These are phyloP conservation scores for Sequoia sempervirens DNA, from an alignment of 75 land plant genomes.

Conservation along the genomic window DNA sequence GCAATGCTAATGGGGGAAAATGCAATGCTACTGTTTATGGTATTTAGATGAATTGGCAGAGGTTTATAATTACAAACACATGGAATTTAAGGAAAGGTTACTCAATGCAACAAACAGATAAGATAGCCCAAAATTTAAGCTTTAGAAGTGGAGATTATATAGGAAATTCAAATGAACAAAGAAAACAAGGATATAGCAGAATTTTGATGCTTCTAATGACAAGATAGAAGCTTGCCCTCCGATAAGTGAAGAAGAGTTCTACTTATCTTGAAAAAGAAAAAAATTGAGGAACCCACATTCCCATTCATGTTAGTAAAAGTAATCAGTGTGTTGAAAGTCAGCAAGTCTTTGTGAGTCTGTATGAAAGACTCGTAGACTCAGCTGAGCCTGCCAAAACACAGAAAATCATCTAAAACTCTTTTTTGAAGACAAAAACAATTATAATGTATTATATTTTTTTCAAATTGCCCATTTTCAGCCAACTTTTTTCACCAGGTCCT, in stretches of 20 bases:
- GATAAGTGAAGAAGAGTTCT: neutral
- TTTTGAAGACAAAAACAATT: too few species aligned
- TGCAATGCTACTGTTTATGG: neutral
- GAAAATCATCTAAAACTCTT: too few species aligned
- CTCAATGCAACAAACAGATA: neutral
- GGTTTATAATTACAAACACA: neutral
- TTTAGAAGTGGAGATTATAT: neutral
- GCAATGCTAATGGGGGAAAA: too few species aligned
- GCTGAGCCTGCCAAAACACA: too few species aligned
- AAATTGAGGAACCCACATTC: neutral
- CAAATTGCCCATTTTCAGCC: too few species aligned
- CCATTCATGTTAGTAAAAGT: neutral
- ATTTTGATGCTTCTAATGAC: neutral
- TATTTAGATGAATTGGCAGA: neutral
- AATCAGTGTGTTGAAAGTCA: neutral
- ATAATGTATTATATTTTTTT: too few species aligned
- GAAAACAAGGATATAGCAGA: neutral
- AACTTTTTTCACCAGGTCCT: too few species aligned
- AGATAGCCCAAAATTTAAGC: neutral
- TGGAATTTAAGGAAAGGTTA: neutral
- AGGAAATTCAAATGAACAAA: neutral
- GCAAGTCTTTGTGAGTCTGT: too few species aligned
- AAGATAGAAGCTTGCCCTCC: neutral
- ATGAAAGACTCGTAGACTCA: too few species aligned
- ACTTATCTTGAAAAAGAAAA: neutral